Base-by-base conservation (phyloP, 257 asterid genomes). In the Datura wrightii region DNA sequence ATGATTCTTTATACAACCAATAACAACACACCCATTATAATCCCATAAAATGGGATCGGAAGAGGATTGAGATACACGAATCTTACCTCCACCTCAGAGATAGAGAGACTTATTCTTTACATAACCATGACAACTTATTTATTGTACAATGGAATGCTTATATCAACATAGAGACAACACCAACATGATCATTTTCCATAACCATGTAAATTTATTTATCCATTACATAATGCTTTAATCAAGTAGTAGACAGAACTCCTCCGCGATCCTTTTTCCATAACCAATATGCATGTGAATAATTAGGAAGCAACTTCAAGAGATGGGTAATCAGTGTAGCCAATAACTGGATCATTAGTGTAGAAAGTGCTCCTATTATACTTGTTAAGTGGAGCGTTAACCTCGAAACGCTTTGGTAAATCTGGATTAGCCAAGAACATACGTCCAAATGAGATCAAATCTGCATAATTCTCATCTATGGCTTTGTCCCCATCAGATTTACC, bases 291-390 rank as follows among this genome's bases (percentile, higher is more conserved):
- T 39, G 37, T 18, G 58, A 72, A 72, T 46, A 44, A 74, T 48
- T 48, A 74, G 41, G 58, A 48, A 46, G 80, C 80, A 74, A 19
- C 80, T 74, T 82, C 37, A 82, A 95, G 91, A 85, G 89, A 92
- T 31, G 98, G 96, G 70, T 95, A 93, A 79, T 95, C 98, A 0
- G 97, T 92, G 74, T 90, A 93, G 10, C 98, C 98, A 24, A 90
- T 84, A n/a, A 91, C 89, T 8, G 98, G 97, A 92, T 95, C 94
- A 0, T 88, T 66, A 1, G 84, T 88, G 46, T 92, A 95, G 85
- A 95, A 95, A 6, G 97, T 92, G 84, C 86, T 87, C 87, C 97
- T 54, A 3, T 87, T 84, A 10, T 92, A 92, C 92, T 84, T 89
- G 59, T 84, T 92, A 19, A 95, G 87, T 37, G 92, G 90, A 0